These are phyloP conservation scores for Leonotis leonurus DNA, from an alignment of 257 asterid species.

Conservation along the genomic window DNA sequence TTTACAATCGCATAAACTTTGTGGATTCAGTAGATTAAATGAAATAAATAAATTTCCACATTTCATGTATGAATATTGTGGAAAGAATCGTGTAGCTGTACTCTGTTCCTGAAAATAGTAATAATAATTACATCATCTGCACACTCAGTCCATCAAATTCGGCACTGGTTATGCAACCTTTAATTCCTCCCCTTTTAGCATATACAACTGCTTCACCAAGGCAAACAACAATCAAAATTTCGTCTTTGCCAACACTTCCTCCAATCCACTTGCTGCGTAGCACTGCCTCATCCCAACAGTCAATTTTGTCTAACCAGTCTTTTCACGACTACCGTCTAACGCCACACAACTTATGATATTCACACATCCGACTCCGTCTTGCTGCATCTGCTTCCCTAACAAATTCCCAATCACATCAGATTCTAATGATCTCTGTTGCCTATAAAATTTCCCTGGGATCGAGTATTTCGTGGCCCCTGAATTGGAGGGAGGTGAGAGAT, in stretches of 20 bases:
- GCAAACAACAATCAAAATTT: conserved; percentile 29
- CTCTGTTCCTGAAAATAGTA: not conserved
- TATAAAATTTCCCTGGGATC: conserved; percentile 16
- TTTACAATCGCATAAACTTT: too few relatives aligned
- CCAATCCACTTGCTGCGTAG: not conserved
- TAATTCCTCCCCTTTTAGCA: conserved; percentile 22
- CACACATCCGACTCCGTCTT: conserved; percentile 23
- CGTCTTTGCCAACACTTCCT: conserved; percentile 11
- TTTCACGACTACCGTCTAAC: conserved; percentile 10
- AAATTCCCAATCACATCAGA: conserved; percentile 22
- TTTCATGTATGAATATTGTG: not conserved
- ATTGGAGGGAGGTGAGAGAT: conserved; percentile 37
- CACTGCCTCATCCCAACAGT: not conserved
- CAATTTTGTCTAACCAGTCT: not conserved
- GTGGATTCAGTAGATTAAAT: too few relatives aligned
- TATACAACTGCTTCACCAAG: conserved; percentile 30
- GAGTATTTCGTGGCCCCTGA: conserved; percentile 21
- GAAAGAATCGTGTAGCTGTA: conserved; percentile 9
- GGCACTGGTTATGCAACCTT: conserved; percentile 13
- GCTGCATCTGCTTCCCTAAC: conserved; percentile 15
- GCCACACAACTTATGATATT: conserved; percentile 11
- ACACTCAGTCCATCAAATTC: not conserved
- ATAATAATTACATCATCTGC: conserved; percentile 12
- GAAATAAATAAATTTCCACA: not conserved
- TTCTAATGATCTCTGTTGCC: conserved; percentile 24